These are phyloP conservation scores for Xylaria bambusicola DNA, from an alignment of 495 filamentous ascomycete species.

Conservation along the genomic window DNA sequence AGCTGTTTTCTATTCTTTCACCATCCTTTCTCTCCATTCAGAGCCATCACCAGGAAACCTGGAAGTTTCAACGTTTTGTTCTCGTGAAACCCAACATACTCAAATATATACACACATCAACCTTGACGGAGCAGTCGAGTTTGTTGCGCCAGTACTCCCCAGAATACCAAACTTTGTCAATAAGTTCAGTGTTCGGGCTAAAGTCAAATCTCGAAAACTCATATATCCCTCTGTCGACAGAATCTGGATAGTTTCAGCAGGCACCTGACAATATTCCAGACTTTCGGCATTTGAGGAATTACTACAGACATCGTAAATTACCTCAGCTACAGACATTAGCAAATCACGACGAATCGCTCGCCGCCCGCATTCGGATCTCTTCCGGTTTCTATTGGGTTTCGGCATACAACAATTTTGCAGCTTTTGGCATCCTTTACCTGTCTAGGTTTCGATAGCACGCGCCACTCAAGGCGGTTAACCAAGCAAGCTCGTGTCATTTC, in stretches of 20 bases:
- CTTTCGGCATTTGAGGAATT: neutral
- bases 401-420: neutral
- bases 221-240: constrained; percentile 2
- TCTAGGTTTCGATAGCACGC: neutral
- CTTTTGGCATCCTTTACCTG: neutral
- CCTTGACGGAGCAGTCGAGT: too few relatives aligned
- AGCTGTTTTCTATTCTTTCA: constrained; percentile 10
- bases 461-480: neutral
- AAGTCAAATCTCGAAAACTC: neutral
- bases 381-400: neutral
- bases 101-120: neutral
- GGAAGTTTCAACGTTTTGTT: constrained; percentile 14
- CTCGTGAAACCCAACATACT: neutral
- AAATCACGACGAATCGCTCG: neutral
- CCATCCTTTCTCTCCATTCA: constrained; percentile 10
- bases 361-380: neutral
- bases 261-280: neutral
- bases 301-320: neutral
- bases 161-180: too few relatives aligned
- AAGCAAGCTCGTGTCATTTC: neutral
- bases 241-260: constrained; percentile 15
- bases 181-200: neutral
- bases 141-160: too few relatives aligned
- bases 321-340: neutral
- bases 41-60: constrained; percentile 13